These are phyloP conservation scores for Gossypioides kirkii DNA, from an alignment of 345 rosid genomes.

Conservation along the genomic window DNA sequence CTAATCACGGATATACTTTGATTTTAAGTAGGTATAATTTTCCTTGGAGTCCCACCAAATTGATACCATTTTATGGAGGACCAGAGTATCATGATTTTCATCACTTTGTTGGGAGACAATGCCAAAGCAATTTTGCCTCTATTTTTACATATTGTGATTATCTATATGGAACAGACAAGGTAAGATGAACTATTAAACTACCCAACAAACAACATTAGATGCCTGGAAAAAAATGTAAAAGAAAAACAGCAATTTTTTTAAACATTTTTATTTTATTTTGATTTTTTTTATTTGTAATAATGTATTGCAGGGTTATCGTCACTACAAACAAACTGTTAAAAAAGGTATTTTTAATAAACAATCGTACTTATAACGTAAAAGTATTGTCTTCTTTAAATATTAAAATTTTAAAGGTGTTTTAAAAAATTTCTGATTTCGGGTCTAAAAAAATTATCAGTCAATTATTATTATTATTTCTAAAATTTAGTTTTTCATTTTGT, in stretches of 20 bases:
- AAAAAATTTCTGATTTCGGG: too few relatives aligned
- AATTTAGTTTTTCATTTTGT: not conserved
- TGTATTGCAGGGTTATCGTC: not conserved
- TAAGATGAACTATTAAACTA: conserved; percentile 3
- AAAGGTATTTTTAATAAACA: not conserved
- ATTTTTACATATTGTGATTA: conserved; percentile 89
- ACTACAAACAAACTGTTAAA: not conserved
- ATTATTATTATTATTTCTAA: too few relatives aligned
- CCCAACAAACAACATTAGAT: too few relatives aligned
- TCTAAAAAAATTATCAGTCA: too few relatives aligned
- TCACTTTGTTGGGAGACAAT: conserved; percentile 92
- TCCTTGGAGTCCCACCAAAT: conserved; percentile 81
- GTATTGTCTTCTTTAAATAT: too few relatives aligned
- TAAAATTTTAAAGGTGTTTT: too few relatives aligned
- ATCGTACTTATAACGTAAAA: too few relatives aligned
- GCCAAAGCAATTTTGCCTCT: conserved; percentile 97
- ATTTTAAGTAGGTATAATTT: conserved; percentile 58
- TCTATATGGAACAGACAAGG: conserved; percentile 93
- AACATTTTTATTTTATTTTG: not conserved
- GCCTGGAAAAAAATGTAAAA: too few relatives aligned
- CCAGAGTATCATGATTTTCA: conserved; percentile 98
- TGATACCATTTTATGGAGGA: conserved; percentile 93
- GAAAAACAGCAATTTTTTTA: too few relatives aligned
- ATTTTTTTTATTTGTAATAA: not conserved
- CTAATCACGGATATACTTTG: not conserved